Base-by-base conservation (phyloP, 768 basidiomycete species). In the Mycena metata region DNA sequence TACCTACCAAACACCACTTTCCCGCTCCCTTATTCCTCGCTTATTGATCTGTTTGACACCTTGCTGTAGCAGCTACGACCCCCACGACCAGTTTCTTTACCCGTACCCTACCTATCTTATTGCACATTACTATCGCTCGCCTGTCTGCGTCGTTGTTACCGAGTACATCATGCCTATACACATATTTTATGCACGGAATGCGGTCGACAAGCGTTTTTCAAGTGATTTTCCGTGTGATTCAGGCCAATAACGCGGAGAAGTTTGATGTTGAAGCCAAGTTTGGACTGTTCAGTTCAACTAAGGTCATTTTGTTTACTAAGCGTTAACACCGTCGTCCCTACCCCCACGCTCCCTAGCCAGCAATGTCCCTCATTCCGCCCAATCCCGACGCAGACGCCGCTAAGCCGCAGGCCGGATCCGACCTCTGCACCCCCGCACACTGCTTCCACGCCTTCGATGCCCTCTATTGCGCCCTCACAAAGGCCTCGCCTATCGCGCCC, bases 361-460 rank as follows among this genome's bases (percentile, higher is more conserved):
- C n/a, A 73, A 90, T 90, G 89, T 87, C 88, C 73, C 85, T 88
- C 78, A 73, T 86, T 74, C 88, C 86, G 49, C 81, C 85, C 54
- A 79, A 87, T 78, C 86, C 85, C 70, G 78, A 80, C 73, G 79
- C 82, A 72, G 81, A 80, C 69, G 70, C 69, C 72, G 66, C 72
- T 67, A 68, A 76, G 19, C 75, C 74, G 71, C 75, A 80, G 73
- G 84, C 78, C 75, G 83, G 81, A 64, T 75, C 77, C 72, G 75
- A 83, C 67, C 81, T 83, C 72, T 95, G 94, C 83, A 85, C 80
- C 19, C 86, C 85, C 39, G 90, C 93, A 72, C 94, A 96, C 77
- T 92, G 91, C 76, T 94, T 89, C 76, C 86, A 92, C 77, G 92
- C 92, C 50, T 96, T 94, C 76, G 94, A 95, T 76, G 81, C 90